Base-by-base conservation (phyloP, 2,329 filamentous ascomycete species). In the Dendrostoma leiphaemia region DNA sequence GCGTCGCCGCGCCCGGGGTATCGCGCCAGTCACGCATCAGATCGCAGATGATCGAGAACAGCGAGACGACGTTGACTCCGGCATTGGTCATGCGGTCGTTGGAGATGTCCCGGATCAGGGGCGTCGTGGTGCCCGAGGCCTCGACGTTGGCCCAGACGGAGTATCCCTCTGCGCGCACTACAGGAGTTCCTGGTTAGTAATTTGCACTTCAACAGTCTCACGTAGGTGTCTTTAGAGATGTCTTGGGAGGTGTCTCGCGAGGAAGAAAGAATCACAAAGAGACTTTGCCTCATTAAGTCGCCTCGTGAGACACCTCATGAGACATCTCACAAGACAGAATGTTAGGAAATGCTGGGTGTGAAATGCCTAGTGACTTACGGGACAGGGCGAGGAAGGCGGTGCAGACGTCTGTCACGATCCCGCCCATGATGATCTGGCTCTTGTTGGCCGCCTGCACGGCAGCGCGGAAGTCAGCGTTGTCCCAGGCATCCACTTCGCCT, bases 401-500 rank as follows among this genome's bases (percentile, higher is more conserved):
- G 77, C 86, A 90, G 55, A 91, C 87, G 66, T 91, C 88, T 0
- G 88, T 91, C 2, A 82, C 79, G 62, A 91, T 89, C 7, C 88
- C 87, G 3, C 76, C 86, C 15, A 92, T 69, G 64, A 91, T 88
- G 62, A 91, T 74, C 67, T 91, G 89, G 28, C 77, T 83, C 67
- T 83, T 85, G 54, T 81, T 81, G 4, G 85, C 81, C 2, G 85
- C 85, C 59, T 77, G 71, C 57, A 91, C 77, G 2, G 88, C 87
- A 2, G 74, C 74, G 32, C 79, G 79, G 73, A 91, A 90, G 0
- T 88, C 81, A 3, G 77, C 61, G 62, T 89, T 90, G 65, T 91
- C 89, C 88, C 86, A 90, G 3, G 88, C 88, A 64, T 90, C 81
- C 63, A 91, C 86, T 65, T 91, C 85, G 35, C 88, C 88, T 57